Evolutionary conservation across 768 basidiomycete genomes (phyloP).

Genomic region (Pleurotus citrinopileatus): DNA sequence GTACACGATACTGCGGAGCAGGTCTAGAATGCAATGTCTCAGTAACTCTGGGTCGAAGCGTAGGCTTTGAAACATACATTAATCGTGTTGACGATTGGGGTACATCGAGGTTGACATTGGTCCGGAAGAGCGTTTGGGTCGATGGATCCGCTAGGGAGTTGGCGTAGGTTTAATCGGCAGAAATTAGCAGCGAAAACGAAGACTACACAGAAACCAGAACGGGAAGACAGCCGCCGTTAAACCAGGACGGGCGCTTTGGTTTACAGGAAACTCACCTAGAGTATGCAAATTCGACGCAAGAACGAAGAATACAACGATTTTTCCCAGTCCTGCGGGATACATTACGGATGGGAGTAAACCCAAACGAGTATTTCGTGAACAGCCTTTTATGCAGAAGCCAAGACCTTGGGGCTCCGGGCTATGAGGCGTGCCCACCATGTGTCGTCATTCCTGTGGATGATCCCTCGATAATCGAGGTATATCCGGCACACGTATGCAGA

Average conservation of each 20-base stretch:
- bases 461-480: too few relatives aligned
- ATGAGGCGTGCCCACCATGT: too few relatives aligned
- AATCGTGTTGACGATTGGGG: slow-evolving; percentile 1
- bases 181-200: neutral
- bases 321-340: neutral
- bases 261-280: too few relatives aligned
- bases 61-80: neutral
- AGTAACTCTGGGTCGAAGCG: neutral
- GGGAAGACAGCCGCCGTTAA: too few relatives aligned
- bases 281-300: too few relatives aligned
- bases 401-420: neutral
- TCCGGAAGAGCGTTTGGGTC: neutral
- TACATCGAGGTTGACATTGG: neutral
- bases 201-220: neutral
- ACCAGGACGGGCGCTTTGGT: too few relatives aligned
- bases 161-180: neutral
- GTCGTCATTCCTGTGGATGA: too few relatives aligned
- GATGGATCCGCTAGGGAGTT: neutral
- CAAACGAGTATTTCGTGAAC: neutral
- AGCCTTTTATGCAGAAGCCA: neutral
- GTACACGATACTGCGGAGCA: neutral
- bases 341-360: neutral
- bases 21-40: neutral
- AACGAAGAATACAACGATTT: neutral
- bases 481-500: too few relatives aligned